Evolutionary conservation across 2,329 filamentous ascomycete species (phyloP).

Genomic region (Coniochaeta ligniaria): DNA sequence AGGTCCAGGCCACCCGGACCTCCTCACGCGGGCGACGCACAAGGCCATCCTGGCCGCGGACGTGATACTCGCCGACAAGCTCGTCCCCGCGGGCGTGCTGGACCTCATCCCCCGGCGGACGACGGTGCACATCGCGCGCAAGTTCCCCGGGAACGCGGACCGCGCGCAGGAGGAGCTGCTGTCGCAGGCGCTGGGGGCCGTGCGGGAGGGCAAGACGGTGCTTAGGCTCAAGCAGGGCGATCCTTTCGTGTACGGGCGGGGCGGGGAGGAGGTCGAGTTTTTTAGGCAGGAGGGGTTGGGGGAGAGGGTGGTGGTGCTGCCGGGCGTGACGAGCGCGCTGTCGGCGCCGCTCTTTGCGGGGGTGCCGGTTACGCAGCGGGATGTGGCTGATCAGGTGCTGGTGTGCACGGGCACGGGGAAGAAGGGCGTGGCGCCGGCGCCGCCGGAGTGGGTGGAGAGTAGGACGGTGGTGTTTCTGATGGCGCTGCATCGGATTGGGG

Average conservation of each 20-base stretch:
- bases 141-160: conserved; percentile 96
- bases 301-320: conserved; percentile 58
- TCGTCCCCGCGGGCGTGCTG: conserved; percentile 76
- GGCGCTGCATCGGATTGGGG: conserved; percentile 79
- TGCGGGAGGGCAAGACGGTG: conserved; percentile 63
- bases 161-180: conserved; percentile 86
- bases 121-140: conserved; percentile 84
- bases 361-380: conserved; percentile 82
- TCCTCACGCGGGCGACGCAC: conserved; percentile 77
- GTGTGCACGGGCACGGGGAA: conserved; percentile 95
- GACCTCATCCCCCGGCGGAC: conserved; percentile 87
- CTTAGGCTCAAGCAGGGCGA: conserved; percentile 93
- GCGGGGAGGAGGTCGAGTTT: conserved; percentile 84
- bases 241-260: conserved; percentile 91
- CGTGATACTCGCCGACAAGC: conserved; percentile 78
- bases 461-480: conserved; percentile 92
- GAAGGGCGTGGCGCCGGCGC: conserved; percentile 75
- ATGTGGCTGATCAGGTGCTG: conserved; percentile 85
- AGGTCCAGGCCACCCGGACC: conserved; percentile 85
- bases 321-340: conserved; percentile 84
- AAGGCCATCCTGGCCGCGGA: conserved; percentile 70
- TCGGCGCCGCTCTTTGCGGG: conserved; percentile 81
- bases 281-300: conserved; percentile 67
- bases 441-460: conserved; percentile 68
- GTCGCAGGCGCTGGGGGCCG: conserved; percentile 64